Evolutionary conservation across 805 yeast genomes (phyloP).

Genomic region (Myxozyma udenii): DNA sequence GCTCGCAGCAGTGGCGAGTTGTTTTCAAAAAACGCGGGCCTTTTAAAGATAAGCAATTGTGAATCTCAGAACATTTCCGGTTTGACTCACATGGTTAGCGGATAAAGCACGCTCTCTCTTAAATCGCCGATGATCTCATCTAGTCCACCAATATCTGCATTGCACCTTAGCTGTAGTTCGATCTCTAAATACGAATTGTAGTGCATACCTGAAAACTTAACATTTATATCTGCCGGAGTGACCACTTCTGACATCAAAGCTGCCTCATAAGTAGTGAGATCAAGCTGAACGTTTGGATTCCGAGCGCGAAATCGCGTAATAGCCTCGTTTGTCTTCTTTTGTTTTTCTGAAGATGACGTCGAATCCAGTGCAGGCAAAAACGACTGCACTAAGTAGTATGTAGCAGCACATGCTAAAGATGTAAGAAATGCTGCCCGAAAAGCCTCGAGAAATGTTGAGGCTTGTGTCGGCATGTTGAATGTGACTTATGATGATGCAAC

Average conservation of each 20-base stretch:
- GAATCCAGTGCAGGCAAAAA: background rate
- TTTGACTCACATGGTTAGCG: conserved; percentile 54
- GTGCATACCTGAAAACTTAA: conserved; percentile 54
- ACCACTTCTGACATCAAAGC: conserved; percentile 74
- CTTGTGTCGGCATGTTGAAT: no score
- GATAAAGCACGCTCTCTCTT: conserved; percentile 83
- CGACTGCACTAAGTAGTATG: background rate
- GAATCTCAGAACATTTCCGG: no score
- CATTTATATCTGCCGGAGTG: conserved; percentile 76
- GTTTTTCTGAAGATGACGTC: conserved; percentile 1
- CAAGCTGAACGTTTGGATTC: conserved; percentile 57
- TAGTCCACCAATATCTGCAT: conserved; percentile 80
- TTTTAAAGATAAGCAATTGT: conserved; percentile 18
- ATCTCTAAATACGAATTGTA: background rate
- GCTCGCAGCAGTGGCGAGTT: conserved; percentile 72
- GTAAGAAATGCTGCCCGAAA: background rate
- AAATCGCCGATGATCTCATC: conserved; percentile 79
- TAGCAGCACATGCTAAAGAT: background rate
- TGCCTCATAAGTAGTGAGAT: conserved; percentile 70
- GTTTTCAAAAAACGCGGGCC: conserved; percentile 69
- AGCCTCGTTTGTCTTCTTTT: conserved; percentile 54
- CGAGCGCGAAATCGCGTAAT: conserved; percentile 54
- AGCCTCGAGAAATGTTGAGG: background rate
- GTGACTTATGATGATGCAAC: no score
- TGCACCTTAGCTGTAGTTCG: background rate